phyloP scores from a whole-genome alignment of 176 grass and related monocot species.

The Oryza longistaminata region DNA sequence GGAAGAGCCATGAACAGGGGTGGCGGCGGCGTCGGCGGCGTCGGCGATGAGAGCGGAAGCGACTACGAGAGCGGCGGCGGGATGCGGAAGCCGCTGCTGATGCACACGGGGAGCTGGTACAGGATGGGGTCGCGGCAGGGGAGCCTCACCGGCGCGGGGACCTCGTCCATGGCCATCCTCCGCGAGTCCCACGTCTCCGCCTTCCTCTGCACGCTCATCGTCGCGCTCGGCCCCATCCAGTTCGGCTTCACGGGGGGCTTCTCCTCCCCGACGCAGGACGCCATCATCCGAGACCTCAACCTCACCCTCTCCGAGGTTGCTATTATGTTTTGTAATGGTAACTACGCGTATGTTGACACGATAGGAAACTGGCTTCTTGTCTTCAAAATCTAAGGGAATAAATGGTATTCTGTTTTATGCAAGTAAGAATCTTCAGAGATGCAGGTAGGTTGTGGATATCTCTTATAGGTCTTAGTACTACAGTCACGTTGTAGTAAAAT shows the following conservation, averaged over 20 bases:
- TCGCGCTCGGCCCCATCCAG: conserved; percentile 90
- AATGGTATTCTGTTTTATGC: conserved; percentile 89
- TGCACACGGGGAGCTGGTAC: conserved; percentile 97
- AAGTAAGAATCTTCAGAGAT: conserved; percentile 84
- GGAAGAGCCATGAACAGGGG: conserved; percentile 31
- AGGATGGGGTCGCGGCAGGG: conserved; percentile 77
- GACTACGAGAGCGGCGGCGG: conserved; percentile 50
- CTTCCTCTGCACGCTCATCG: conserved; percentile 93
- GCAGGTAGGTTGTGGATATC: conserved; percentile 49
- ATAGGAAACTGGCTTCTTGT: conserved; percentile 78
- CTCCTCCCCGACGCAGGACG: conserved; percentile 81
- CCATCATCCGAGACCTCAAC: conserved; percentile 70
- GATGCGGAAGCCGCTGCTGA: conserved; percentile 67
- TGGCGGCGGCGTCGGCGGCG: conserved; percentile 14
- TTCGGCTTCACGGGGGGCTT: conserved; percentile 94
- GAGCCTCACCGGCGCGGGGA: conserved; percentile 49
- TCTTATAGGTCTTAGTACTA: neutral
- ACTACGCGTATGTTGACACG: conserved; percentile 37
- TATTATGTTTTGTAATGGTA: neutral
- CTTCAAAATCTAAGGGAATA: conserved; percentile 87
- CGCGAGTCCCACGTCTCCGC: conserved; percentile 80
- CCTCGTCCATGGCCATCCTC: conserved; percentile 62
- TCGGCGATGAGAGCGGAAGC: conserved; percentile 62
- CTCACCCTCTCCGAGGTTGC: too few species aligned
- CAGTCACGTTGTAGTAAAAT: neutral